Evolutionary conservation across 768 basidiomycete species (phyloP), one percentile per base, ranked within the genome.

Genomic region (Lyophyllum shimeji): DNA sequence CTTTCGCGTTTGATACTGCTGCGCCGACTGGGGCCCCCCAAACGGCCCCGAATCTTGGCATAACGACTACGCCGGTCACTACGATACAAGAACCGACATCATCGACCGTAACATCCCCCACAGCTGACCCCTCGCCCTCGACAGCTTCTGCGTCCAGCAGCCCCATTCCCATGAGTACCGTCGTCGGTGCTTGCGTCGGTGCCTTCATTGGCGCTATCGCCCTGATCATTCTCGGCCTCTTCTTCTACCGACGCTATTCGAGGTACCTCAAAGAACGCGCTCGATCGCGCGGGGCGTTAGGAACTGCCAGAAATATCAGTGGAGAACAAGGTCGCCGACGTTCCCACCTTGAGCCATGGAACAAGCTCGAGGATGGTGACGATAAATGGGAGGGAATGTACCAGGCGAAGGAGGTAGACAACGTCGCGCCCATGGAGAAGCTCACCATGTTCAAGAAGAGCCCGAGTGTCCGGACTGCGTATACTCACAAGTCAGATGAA

Each of bases 401-500:
- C 56, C 71, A 76, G 53, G 73, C 75, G 53, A 76, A 74, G 58
- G 77, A 82, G 57, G 68, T 71, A 11, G 76, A 72, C 40, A 68
- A 71, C 45, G 71, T 80, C 7, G 76, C 74, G 1, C 76, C 83
- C 27, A 82, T 83, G 78, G 81, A 83, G 65, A 82, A 80, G 62
- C 78, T 86, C 53, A 84, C 78, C 34, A 84, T 86, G 83, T 86
- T 89, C 74, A 82, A 85, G 69, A 84, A 82, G 63, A 76, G 82
- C 0, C 78, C 78, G 4, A 86, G 84, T 64, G 70, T 81, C 37
- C 73, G 77, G 42, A 84, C 85, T 15, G 77, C 71, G 7, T 81
- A 80, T 56, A 80, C 80, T 44, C 70, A 74, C 63, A 76, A 77
- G 55, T 77, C 78, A 1, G 76, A 79, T 3, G 74, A 77, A 33